Evolutionary conservation across 768 basidiomycete genomes (phyloP).

Genomic region (Sarcodon sp.): DNA sequence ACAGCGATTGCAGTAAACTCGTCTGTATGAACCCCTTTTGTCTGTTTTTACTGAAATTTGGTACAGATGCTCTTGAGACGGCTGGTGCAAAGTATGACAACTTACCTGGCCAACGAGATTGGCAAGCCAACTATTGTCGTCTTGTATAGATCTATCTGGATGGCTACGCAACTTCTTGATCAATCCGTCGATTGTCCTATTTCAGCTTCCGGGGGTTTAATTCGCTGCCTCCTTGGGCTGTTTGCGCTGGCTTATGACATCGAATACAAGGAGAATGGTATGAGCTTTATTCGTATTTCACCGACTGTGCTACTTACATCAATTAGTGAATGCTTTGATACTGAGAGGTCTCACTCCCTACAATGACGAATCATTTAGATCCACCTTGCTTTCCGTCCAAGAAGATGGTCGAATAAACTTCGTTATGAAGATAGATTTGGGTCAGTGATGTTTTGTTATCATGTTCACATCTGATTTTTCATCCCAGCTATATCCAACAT

Average conservation of each 20-base stretch:
- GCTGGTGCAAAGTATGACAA: neutral
- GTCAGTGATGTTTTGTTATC: neutral
- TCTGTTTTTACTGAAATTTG: conserved; percentile 1
- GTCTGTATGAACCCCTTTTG: neutral
- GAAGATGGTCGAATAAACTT: neutral
- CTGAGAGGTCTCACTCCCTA: neutral
- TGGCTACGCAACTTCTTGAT: neutral
- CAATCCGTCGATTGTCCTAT: neutral
- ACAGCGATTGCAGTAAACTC: conserved; percentile 7
- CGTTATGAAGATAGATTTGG: neutral
- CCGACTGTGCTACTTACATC: neutral
- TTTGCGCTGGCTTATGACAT: neutral
- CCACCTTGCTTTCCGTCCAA: neutral
- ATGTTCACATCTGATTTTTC: too few species aligned
- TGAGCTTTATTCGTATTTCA: neutral
- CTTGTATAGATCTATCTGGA: neutral
- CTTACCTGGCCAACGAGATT: too few species aligned
- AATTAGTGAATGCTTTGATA: neutral
- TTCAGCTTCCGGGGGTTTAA: neutral
- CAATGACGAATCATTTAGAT: neutral
- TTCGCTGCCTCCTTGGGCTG: neutral
- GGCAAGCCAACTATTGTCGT: too few species aligned
- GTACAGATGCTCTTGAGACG: conserved; percentile 7
- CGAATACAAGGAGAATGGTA: neutral
- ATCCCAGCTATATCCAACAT: too few species aligned